These are phyloP conservation scores for Gastroboletus turbinatus DNA, from an alignment of 1,284 basidiomycete genomes.

Conservation along the genomic window DNA sequence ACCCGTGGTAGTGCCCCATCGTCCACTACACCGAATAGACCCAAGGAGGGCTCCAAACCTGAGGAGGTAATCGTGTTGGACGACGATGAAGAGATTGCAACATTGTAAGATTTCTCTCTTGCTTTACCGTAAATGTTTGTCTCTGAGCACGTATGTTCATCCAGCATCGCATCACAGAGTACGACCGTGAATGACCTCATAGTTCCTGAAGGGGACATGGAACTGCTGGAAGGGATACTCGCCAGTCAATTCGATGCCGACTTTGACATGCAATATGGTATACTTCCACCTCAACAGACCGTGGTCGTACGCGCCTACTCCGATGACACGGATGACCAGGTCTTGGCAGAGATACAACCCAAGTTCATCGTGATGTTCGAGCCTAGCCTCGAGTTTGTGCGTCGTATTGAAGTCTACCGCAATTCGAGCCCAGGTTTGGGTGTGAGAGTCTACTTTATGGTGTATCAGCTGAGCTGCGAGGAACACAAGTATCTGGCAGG, in stretches of 20 bases:
- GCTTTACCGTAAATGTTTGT: background rate
- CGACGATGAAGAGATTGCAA: conserved; percentile 45
- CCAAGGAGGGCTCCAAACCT: conserved; percentile 24
- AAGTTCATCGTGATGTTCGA: conserved; percentile 96
- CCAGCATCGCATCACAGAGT: conserved; percentile 23
- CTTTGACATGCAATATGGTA: conserved; percentile 81
- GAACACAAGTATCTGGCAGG: conserved; percentile 94
- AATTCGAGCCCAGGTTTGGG: conserved; percentile 77
- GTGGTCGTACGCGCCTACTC: conserved; percentile 88
- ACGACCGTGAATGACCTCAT: conserved; percentile 14
- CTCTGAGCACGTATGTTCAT: background rate
- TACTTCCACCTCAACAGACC: conserved; percentile 78
- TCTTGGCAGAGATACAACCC: conserved; percentile 87
- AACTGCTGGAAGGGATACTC: conserved; percentile 32
- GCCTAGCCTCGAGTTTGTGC: conserved; percentile 89
- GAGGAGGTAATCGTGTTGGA: conserved; percentile 43
- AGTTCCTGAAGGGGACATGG: conserved; percentile 32
- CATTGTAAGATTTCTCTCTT: conserved; percentile 19
- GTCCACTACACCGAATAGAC: conserved; percentile 6
- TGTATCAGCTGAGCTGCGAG: conserved; percentile 91
- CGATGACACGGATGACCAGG: conserved; percentile 89
- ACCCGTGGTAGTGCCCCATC: conserved; percentile 64
- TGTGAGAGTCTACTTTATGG: conserved; percentile 94
- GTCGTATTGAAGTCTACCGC: conserved; percentile 91
- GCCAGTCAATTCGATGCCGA: conserved; percentile 39